Conservation (phyloP, 2,329 filamentous ascomycete species). For the Cercospora sojina region DNA sequence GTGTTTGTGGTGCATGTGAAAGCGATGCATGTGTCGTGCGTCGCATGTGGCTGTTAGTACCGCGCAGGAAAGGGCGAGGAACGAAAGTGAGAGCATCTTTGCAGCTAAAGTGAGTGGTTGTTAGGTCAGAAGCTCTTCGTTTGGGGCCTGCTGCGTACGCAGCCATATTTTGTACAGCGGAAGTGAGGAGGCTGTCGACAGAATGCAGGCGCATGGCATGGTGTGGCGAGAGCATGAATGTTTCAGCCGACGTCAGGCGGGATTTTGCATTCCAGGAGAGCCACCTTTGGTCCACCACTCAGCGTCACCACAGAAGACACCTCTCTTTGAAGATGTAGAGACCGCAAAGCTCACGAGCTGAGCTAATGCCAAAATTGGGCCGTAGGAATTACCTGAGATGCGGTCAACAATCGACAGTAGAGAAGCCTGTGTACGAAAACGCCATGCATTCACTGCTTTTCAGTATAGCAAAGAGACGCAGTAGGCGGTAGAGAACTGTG, state of each 20-base stretch:
- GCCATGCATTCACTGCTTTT: not conserved
- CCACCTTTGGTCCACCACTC: not conserved
- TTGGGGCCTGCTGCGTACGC: not conserved
- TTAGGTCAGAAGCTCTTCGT: not conserved
- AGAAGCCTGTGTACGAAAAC: not conserved
- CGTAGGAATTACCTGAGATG: not conserved
- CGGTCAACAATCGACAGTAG: not conserved
- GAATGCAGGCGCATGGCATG: conserved; percentile 14
- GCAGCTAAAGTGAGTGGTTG: not conserved
- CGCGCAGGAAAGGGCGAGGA: conserved; percentile 5
- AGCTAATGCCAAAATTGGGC: not conserved
- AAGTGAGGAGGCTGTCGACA: conserved; percentile 14
- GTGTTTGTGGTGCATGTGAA: conserved; percentile 9
- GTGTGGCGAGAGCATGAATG: conserved; percentile 20
- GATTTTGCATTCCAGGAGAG: not conserved
- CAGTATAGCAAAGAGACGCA: not conserved
- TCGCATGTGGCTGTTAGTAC: not conserved
- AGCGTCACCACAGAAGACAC: not conserved
- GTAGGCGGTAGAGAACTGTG: not conserved
- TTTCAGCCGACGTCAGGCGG: conserved; percentile 10
- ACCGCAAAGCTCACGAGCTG: not conserved
- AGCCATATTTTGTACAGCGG: conserved; percentile 3
- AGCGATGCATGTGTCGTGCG: conserved; percentile 14
- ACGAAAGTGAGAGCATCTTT: not conserved
- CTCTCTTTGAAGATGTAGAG: not conserved